These are phyloP conservation scores for Nigrospora sphaerica DNA, from an alignment of 2,329 filamentous ascomycete species.

Conservation along the genomic window DNA sequence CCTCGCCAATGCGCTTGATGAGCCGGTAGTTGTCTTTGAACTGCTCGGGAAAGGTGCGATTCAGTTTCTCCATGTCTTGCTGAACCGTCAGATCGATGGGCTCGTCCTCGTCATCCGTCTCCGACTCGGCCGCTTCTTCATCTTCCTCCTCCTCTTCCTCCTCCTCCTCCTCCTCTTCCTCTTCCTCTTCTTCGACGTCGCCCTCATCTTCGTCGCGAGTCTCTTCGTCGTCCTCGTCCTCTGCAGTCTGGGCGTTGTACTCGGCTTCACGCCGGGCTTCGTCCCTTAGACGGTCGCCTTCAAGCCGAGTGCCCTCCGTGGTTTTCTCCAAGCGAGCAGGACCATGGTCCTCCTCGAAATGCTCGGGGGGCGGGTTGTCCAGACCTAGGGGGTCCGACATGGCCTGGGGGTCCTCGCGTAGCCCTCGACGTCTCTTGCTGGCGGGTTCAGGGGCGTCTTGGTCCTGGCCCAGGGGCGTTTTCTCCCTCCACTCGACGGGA, in stretches of 20 bases:
- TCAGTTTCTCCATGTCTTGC: constrained; percentile 82
- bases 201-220: constrained; percentile 24
- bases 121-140: constrained; percentile 35
- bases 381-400: too few species aligned
- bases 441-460: too few species aligned
- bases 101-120: constrained; percentile 52
- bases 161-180: constrained; percentile 30
- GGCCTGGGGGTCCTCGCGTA: too few species aligned
- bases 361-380: too few species aligned
- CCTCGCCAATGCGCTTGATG: constrained; percentile 96
- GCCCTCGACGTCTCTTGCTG: too few species aligned
- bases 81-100: constrained; percentile 61
- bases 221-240: constrained; percentile 23
- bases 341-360: too few species aligned
- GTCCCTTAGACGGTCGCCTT: too few species aligned
- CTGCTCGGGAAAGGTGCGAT: constrained; percentile 66
- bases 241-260: constrained; percentile 13
- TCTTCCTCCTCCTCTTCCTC: constrained; percentile 23
- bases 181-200: constrained; percentile 27
- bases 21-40: constrained; percentile 80
- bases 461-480: too few species aligned
- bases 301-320: too few species aligned
- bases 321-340: too few species aligned
- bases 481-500: too few species aligned
- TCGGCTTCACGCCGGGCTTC: too few species aligned